Conservation (phyloP, 176 grass and related monocot genomes). For the Tillandsia leiboldiana region DNA sequence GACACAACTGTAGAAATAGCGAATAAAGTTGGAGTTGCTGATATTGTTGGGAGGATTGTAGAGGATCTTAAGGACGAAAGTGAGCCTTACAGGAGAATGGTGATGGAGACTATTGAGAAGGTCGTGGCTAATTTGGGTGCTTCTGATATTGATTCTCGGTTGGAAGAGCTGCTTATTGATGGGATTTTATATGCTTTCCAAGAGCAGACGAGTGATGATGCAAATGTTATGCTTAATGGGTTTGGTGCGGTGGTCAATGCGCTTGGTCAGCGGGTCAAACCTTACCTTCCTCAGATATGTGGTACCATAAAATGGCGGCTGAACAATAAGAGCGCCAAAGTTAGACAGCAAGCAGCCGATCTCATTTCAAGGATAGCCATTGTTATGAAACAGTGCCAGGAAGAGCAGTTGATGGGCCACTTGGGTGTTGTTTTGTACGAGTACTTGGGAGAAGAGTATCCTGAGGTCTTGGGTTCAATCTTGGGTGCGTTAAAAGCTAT, state of each 20-base stretch:
- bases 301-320: conserved; percentile 98
- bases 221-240: conserved; percentile 99
- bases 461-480: conserved; percentile 94
- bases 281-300: conserved; percentile 95
- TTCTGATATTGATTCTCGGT: conserved; percentile 85
- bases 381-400: conserved; percentile 96
- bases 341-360: conserved; percentile 96
- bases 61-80: conserved; percentile 97
- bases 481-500: conserved; percentile 97
- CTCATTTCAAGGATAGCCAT: conserved; percentile 89
- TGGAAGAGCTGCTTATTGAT: conserved; percentile 96
- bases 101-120: conserved; percentile 98
- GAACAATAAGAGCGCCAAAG: conserved; percentile 97
- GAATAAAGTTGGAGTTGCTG: conserved; percentile 90
- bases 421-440: conserved; percentile 93
- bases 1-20: conserved; percentile 96
- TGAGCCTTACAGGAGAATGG: conserved; percentile 96
- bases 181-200: conserved; percentile 98
- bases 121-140: conserved; percentile 92
- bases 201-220: conserved; percentile 99
- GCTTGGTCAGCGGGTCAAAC: conserved; percentile 77
- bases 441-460: conserved; percentile 96
- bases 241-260: conserved; percentile 97
- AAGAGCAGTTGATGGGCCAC: conserved; percentile 97
- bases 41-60: conserved; percentile 80